phyloP scores from a whole-genome alignment of 2,329 filamentous ascomycete genomes.

The Dactylellina haptotyla region DNA sequence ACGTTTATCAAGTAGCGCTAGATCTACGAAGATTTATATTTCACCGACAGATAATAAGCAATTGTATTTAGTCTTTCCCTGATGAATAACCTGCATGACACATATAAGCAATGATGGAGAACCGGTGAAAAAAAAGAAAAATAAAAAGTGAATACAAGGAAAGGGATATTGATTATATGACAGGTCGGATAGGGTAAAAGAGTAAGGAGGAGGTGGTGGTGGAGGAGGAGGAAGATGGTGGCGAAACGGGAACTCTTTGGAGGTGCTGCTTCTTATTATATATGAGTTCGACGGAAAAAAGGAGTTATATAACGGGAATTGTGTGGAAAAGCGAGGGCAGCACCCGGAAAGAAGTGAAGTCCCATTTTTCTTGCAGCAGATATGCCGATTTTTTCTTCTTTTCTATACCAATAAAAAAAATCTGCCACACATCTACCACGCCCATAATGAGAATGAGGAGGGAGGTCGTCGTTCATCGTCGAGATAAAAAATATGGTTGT shows the following conservation, averaged over 20 bases:
- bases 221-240: not conserved
- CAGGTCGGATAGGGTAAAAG: constrained; percentile 33
- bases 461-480: constrained; percentile 21
- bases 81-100: constrained; percentile 45
- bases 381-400: constrained; percentile 6
- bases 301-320: not conserved
- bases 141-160: constrained; percentile 25
- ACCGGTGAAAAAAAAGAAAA: constrained; percentile 48
- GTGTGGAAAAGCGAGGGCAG: constrained; percentile 3
- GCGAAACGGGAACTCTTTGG: not conserved
- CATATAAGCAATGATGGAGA: constrained; percentile 44
- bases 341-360: not conserved
- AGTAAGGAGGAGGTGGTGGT: too few species aligned
- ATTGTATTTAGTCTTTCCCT: constrained; percentile 49
- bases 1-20: too few species aligned
- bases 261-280: constrained; percentile 37
- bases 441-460: not conserved
- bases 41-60: constrained; percentile 46
- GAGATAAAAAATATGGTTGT: constrained; percentile 31
- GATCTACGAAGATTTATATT: not conserved
- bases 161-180: constrained; percentile 52
- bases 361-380: constrained; percentile 4
- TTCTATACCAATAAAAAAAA: constrained; percentile 9
- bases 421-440: constrained; percentile 24
- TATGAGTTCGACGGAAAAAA: constrained; percentile 15